Evolutionary conservation across 169 alveolate genomes (phyloP).

Genomic region (Plasmodium cynomolgi): DNA sequence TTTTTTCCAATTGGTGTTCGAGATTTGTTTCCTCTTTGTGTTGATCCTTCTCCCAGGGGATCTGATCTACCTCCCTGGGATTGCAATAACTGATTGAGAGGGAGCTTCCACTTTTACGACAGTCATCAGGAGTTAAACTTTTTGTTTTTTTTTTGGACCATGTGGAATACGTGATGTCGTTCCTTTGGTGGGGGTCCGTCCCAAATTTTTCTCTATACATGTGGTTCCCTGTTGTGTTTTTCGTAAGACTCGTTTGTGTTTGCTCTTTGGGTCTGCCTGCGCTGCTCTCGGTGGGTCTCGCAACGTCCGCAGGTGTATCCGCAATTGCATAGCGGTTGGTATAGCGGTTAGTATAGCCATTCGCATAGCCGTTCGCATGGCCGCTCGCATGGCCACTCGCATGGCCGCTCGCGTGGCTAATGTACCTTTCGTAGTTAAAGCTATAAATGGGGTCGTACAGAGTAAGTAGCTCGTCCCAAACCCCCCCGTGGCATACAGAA

Average conservation of each 20-base stretch:
- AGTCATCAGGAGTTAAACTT: not conserved
- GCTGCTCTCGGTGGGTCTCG: no score
- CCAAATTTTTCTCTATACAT: not conserved
- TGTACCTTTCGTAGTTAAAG: constrained; percentile 26
- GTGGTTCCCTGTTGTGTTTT: not conserved
- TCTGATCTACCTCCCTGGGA: not conserved
- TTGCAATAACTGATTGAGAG: not conserved
- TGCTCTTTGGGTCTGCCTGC: not conserved
- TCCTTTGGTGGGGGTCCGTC: not conserved
- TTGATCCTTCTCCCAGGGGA: not conserved
- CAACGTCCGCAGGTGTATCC: no score
- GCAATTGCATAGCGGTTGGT: not conserved
- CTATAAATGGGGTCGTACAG: constrained; percentile 84
- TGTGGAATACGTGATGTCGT: not conserved
- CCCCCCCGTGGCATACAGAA: constrained; percentile 86
- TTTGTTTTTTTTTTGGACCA: not conserved
- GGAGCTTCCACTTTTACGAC: not conserved
- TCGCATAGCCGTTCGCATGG: not conserved
- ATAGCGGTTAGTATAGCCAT: no score
- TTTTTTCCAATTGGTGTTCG: not conserved
- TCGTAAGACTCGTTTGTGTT: not conserved
- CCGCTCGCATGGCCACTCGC: no score
- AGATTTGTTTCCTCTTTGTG: not conserved
- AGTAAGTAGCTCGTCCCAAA: constrained; percentile 89
- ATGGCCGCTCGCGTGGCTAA: not conserved